A percentile compares a stretch with the other conserved stretches of the same genome.
These are phyloP conservation scores for Tritrichomonas musculus DNA, from an alignment of 208 protist genomes.

Conservation along the genomic window DNA sequence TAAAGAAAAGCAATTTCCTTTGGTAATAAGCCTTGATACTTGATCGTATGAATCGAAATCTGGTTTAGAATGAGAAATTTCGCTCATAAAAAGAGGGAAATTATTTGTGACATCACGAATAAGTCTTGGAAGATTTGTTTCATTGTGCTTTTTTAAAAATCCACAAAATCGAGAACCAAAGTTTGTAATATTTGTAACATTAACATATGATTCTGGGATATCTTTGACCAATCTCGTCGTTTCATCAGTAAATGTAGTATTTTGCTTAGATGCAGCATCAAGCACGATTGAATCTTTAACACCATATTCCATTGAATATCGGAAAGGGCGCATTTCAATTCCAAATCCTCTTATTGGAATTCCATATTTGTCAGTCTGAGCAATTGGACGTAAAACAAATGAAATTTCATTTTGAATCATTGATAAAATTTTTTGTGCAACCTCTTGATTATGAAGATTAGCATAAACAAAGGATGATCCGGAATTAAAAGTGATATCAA, in stretches of 20 bases:
- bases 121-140: background rate
- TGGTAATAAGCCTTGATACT: background rate
- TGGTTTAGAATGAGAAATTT: background rate
- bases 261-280: too few species aligned
- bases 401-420: background rate
- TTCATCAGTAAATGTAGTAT: background rate
- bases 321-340: constrained; percentile 4
- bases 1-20: background rate
- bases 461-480: background rate
- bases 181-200: background rate
- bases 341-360: background rate
- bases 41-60: background rate
- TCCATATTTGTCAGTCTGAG: background rate
- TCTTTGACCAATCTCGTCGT: background rate
- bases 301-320: constrained; percentile 33
- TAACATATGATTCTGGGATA: background rate
- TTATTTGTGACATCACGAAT: background rate
- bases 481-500: background rate
- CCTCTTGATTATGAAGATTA: background rate
- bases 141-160: background rate
- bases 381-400: background rate
- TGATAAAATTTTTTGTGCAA: background rate
- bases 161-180: background rate
- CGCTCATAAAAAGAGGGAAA: background rate
- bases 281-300: background rate